phyloP scores from a whole-genome alignment of 2,329 filamentous ascomycete species.

The Apiospora pterosperma region DNA sequence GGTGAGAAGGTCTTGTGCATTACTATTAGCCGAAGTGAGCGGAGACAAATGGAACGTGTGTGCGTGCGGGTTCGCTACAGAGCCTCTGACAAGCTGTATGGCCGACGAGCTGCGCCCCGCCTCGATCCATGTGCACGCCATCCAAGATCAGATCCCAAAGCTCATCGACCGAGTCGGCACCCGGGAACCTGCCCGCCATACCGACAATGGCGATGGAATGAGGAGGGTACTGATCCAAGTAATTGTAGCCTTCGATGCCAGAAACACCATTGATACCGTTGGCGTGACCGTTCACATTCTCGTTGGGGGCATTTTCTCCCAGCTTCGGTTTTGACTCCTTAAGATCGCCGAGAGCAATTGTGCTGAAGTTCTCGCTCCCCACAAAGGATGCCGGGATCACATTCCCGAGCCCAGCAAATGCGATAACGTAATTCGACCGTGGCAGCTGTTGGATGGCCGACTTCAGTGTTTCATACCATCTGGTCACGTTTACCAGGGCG shows the following conservation, averaged over 20 bases:
- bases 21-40: neutral
- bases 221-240: constrained; percentile 8
- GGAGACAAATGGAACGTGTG: constrained; percentile 1
- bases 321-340: neutral
- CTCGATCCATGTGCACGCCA: constrained; percentile 12
- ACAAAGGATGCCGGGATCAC: neutral
- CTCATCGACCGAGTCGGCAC: constrained; percentile 24
- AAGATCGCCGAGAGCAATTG: neutral
- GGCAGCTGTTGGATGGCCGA: neutral
- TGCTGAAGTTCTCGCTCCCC: neutral
- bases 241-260: neutral
- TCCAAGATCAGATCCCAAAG: constrained; percentile 28
- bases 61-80: neutral
- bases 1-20: neutral
- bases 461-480: neutral
- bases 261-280: neutral
- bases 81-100: constrained; percentile 6
- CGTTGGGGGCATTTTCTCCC: neutral
- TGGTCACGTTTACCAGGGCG: neutral
- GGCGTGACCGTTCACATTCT: neutral
- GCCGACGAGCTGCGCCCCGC: constrained; percentile 14
- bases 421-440: neutral
- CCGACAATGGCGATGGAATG: constrained; percentile 30
- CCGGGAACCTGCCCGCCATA: constrained; percentile 29
- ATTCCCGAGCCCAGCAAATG: constrained; percentile 3